Evolutionary conservation across 345 rosid species (phyloP).

Genomic region (Diplotaxis tenuifolia): DNA sequence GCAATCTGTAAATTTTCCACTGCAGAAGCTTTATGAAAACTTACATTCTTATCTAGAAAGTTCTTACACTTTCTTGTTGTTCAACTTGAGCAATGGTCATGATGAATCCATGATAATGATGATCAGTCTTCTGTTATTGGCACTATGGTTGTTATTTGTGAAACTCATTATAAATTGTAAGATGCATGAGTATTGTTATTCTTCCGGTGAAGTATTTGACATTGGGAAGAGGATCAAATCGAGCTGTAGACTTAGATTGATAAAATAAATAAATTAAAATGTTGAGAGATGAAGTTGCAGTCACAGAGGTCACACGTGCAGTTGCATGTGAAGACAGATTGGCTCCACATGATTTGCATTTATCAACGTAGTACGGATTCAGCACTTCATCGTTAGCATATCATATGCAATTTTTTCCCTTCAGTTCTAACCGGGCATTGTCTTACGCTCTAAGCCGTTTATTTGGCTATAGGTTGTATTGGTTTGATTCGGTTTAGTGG

Average conservation of each 20-base stretch:
- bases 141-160: too few relatives aligned
- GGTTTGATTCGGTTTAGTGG: constrained; percentile 24
- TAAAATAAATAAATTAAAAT: neutral
- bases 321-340: constrained; percentile 38
- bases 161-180: too few relatives aligned
- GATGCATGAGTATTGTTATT: constrained; percentile 12
- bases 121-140: neutral
- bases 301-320: constrained; percentile 37
- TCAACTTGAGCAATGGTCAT: neutral
- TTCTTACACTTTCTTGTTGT: neutral
- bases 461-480: constrained; percentile 2
- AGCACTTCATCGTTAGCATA: constrained; percentile 2
- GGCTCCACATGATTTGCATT: constrained; percentile 40
- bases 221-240: constrained; percentile 33
- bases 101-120: neutral
- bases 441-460: constrained; percentile 16
- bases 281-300: constrained; percentile 3
- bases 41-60: constrained; percentile 16
- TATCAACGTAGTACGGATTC: constrained; percentile 28
- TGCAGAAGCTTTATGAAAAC: constrained; percentile 29
- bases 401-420: neutral
- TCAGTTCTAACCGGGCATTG: constrained; percentile 6
- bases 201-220: constrained; percentile 20
- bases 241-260: constrained; percentile 11
- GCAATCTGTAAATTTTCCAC: constrained; percentile 19